Percentiles rank a stretch among this genome's conserved stretches.
Conservation (phyloP, 139 green algal genomes). For the Penium margaritaceum region DNA sequence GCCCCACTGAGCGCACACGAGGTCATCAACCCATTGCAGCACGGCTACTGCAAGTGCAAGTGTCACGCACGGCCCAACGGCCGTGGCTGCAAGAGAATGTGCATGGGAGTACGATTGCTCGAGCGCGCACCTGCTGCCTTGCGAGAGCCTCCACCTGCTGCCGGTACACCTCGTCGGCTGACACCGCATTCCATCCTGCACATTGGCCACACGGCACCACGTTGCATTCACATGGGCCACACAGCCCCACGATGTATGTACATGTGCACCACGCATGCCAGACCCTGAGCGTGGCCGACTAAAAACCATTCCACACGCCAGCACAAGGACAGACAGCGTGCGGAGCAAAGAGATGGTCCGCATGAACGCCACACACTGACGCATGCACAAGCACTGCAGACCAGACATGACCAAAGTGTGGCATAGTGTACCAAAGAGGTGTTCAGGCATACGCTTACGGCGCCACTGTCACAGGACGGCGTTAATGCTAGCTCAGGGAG, state of each 20-base stretch:
- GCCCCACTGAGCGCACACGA: too few species aligned
- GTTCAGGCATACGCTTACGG: too few species aligned
- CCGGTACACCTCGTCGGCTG: conserved; percentile 42
- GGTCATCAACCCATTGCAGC: neutral
- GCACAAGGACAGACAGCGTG: neutral
- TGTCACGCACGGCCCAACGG: neutral
- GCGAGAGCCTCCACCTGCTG: conserved; percentile 35
- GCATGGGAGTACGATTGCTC: neutral
- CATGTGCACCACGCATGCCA: neutral
- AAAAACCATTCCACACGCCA: neutral
- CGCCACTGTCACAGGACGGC: too few species aligned
- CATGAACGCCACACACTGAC: too few species aligned
- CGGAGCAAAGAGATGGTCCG: neutral
- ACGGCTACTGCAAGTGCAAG: neutral
- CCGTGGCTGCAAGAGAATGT: neutral
- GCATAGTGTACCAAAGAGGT: too few species aligned
- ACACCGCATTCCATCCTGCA: conserved; percentile 29
- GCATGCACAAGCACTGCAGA: too few species aligned
- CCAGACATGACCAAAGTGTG: too few species aligned
- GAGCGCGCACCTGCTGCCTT: conserved; percentile 18
- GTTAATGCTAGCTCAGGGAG: too few species aligned
- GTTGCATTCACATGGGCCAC: neutral
- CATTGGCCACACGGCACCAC: neutral
- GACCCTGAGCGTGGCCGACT: too few species aligned
- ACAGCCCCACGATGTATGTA: neutral